Conservation (phyloP, 2,329 filamentous ascomycete genomes). For the Pseudogymnoascus sp. region DNA sequence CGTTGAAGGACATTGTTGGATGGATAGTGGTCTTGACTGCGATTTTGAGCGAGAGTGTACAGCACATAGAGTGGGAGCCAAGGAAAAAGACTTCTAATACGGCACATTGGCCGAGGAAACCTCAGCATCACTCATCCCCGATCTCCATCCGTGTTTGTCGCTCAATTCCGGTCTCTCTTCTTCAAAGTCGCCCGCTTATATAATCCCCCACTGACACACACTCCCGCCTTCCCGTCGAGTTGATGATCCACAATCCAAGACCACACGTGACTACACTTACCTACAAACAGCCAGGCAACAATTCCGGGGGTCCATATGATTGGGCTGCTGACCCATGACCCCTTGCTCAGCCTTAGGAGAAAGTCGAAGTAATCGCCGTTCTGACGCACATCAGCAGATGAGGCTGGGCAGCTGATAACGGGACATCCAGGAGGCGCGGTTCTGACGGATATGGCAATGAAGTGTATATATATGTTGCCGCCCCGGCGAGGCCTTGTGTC, state of each 20-base stretch:
- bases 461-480: neutral
- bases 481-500: neutral
- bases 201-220: neutral
- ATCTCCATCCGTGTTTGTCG: neutral
- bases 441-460: neutral
- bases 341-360: neutral
- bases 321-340: constrained; percentile 1
- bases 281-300: neutral
- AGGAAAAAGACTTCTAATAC: neutral
- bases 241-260: neutral
- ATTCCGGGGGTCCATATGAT: neutral
- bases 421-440: neutral
- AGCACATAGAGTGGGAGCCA: neutral
- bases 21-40: constrained; percentile 4
- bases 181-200: neutral
- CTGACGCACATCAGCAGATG: neutral
- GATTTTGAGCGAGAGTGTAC: constrained; percentile 6
- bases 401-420: constrained; percentile 4
- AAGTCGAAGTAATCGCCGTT: neutral
- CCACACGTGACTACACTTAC: neutral
- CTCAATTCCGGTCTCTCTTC: neutral
- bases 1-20: constrained; percentile 5
- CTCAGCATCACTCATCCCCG: neutral
- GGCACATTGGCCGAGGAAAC: neutral
- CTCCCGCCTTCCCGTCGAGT: neutral